Conservation (phyloP, 116 monocot species). For the Posidonia oceanica region DNA sequence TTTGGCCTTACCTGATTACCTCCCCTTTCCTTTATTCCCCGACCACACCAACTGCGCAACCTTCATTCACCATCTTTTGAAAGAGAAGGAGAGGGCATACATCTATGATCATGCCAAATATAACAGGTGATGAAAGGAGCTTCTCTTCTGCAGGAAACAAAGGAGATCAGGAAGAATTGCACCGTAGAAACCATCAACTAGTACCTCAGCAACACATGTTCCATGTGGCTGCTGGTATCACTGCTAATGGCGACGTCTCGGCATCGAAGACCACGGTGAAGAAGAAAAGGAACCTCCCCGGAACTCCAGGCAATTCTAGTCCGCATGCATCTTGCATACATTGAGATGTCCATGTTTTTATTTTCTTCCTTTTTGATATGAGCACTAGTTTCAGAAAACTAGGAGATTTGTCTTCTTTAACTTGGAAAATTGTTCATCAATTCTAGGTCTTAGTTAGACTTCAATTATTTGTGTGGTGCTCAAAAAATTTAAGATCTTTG, state of each 20-base stretch:
- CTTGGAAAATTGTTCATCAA: no score
- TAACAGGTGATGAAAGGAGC: slow-evolving; percentile 12
- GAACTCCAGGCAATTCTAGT: slow-evolving; percentile 25
- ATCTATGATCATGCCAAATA: slow-evolving; percentile 14
- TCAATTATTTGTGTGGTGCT: neutral
- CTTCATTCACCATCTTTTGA: neutral
- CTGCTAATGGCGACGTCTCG: neutral
- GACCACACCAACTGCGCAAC: no score
- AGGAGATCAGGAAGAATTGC: slow-evolving; percentile 13
- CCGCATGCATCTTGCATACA: no score
- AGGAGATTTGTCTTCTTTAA: neutral
- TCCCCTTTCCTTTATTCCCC: neutral
- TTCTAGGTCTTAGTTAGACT: neutral
- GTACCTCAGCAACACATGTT: slow-evolving; percentile 2
- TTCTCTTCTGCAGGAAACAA: slow-evolving; percentile 13
- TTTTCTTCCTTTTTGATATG: neutral
- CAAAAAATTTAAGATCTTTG: neutral
- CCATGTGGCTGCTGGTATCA: neutral
- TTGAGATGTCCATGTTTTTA: neutral
- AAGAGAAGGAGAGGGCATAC: neutral
- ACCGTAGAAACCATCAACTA: slow-evolving; percentile 2
- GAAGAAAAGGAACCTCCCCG: slow-evolving; percentile 36
- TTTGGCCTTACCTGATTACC: no score
- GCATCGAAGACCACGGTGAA: neutral
- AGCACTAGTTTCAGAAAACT: neutral